phyloP scores from a whole-genome alignment of 2,329 filamentous ascomycete genomes.

The Chaetomiaceae sp. region DNA sequence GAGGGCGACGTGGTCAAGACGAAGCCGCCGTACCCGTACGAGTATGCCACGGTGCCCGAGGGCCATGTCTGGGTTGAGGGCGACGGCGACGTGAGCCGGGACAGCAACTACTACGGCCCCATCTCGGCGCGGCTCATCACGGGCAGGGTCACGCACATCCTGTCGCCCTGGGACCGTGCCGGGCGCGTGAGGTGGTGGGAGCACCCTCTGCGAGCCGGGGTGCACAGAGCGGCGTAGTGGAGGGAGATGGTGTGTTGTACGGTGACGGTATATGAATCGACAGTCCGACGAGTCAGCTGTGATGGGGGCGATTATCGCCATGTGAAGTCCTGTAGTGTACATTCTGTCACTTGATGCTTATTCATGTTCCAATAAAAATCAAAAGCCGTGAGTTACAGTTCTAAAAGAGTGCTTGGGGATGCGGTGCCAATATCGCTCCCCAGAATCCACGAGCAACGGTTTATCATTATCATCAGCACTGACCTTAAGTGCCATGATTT shows the following conservation, averaged over 20 bases:
- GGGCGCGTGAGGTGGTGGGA: conserved; percentile 55
- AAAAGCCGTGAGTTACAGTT: no score
- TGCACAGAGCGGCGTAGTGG: conserved; percentile 8
- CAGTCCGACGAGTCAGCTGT: background rate
- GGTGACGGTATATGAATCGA: background rate
- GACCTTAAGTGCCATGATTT: no score
- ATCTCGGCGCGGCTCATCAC: conserved; percentile 69
- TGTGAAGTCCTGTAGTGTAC: no score
- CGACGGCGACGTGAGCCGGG: conserved; percentile 66
- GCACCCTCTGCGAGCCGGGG: conserved; percentile 27
- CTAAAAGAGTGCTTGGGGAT: no score
- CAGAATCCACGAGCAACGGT: no score
- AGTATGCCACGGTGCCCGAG: conserved; percentile 60
- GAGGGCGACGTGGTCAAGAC: conserved; percentile 72
- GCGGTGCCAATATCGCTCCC: no score
- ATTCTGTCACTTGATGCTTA: no score
- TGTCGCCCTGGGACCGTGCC: conserved; percentile 61
- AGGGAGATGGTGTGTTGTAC: background rate
- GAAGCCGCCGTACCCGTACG: conserved; percentile 51
- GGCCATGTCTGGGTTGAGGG: conserved; percentile 96
- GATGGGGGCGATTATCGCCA: background rate
- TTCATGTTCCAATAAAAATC: no score
- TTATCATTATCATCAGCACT: no score
- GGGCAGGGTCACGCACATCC: conserved; percentile 64
- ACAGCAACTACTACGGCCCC: conserved; percentile 89